Evolutionary conservation across 345 rosid species (phyloP).

Genomic region (Capsella bursapastoris): DNA sequence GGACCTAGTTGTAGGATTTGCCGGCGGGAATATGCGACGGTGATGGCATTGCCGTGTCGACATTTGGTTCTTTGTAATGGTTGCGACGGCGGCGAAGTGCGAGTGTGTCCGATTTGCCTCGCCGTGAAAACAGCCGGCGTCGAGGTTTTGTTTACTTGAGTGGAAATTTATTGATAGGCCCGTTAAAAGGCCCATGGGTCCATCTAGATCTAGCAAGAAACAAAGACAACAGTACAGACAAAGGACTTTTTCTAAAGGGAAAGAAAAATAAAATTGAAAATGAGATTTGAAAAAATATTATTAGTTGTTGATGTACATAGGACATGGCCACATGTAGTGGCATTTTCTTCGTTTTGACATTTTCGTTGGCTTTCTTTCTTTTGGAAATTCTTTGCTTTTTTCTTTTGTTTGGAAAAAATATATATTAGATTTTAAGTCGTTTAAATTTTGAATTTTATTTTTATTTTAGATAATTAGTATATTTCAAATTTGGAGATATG

Average conservation of each 20-base stretch:
- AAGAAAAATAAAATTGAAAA: not conserved
- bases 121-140: slow-evolving; percentile 56
- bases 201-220: not conserved
- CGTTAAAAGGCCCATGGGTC: slow-evolving; percentile 4
- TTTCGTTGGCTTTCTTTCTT: slow-evolving; percentile 20
- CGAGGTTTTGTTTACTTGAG: slow-evolving; percentile 58
- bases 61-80: slow-evolving; percentile 69
- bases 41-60: slow-evolving; percentile 83
- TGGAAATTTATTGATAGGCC: not conserved
- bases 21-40: slow-evolving; percentile 56
- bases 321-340: slow-evolving; percentile 1
- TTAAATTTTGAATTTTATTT: not conserved
- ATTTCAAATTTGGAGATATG: not conserved
- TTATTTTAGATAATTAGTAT: not conserved
- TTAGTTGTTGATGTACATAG: not conserved
- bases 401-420: not conserved
- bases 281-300: not conserved
- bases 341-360: not conserved
- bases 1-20: slow-evolving; percentile 63
- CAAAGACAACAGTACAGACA: not conserved
- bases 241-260: not conserved
- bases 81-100: slow-evolving; percentile 57
- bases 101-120: slow-evolving; percentile 74
- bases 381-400: not conserved
- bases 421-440: not conserved